Conservation (phyloP, 768 basidiomycete species). For the Pleurotus djamor region DNA sequence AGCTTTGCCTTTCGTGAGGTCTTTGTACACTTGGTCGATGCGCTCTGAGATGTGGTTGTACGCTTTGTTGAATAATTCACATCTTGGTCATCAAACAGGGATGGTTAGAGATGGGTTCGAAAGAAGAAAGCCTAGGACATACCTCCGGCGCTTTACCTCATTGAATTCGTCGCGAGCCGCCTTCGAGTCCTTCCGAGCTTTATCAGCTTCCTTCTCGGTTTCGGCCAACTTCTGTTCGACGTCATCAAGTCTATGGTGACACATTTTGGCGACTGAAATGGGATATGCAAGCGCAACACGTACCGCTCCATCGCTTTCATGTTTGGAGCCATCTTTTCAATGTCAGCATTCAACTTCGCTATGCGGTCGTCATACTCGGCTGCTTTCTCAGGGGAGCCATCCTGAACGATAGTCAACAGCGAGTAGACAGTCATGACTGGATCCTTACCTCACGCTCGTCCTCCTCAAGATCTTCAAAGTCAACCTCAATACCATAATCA, state of each 20-base stretch:
- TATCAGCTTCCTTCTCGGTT: constrained; percentile 91
- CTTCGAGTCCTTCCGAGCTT: constrained; percentile 88
- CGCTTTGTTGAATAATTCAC: constrained; percentile 91
- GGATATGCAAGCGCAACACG: constrained; percentile 16
- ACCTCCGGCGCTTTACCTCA: constrained; percentile 83
- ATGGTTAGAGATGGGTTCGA: background rate
- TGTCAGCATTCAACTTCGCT: constrained; percentile 69
- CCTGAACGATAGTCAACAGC: constrained; percentile 28
- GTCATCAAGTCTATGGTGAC: constrained; percentile 66
- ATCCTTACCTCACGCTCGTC: constrained; percentile 67
- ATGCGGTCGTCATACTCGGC: constrained; percentile 75
- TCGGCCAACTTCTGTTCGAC: constrained; percentile 83
- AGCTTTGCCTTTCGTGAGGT: constrained; percentile 93
- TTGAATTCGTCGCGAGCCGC: constrained; percentile 90
- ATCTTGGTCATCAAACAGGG: constrained; percentile 24
- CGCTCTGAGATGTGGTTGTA: constrained; percentile 94
- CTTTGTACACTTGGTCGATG: constrained; percentile 97
- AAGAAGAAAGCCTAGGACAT: background rate
- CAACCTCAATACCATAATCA: constrained; percentile 88
- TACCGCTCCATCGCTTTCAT: constrained; percentile 93
- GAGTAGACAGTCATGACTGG: background rate
- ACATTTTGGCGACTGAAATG: background rate
- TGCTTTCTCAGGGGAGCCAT: constrained; percentile 60
- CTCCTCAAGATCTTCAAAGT: constrained; percentile 74
- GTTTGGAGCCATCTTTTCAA: constrained; percentile 94